phyloP scores from a whole-genome alignment of 2,329 filamentous ascomycete genomes.

The Botrytis sinoallii region DNA sequence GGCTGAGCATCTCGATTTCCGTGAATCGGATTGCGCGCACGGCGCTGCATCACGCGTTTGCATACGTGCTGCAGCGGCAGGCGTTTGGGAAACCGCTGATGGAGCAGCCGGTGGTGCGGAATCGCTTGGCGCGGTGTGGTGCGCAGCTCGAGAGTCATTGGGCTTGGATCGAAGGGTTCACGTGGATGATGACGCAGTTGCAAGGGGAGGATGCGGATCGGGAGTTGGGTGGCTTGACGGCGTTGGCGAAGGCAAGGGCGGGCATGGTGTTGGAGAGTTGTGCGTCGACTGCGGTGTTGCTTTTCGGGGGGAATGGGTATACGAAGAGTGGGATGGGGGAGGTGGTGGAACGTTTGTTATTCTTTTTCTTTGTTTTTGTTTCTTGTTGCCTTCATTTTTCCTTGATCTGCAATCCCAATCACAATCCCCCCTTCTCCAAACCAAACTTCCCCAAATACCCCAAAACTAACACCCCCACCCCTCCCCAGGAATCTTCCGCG shows the following conservation, averaged over 20 bases:
- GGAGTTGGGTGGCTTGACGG: conserved; percentile 68
- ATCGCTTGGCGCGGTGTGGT: not conserved
- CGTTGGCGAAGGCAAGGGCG: conserved; percentile 68
- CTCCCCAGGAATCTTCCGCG: conserved; percentile 54
- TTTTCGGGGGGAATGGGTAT: conserved; percentile 74
- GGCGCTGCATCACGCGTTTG: not conserved
- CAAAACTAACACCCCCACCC: not conserved
- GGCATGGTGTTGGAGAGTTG: conserved; percentile 71
- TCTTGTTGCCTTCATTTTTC: too few species aligned
- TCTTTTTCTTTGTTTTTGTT: not conserved
- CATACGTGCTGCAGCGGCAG: not conserved
- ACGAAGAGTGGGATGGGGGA: conserved; percentile 69
- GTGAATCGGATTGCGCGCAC: not conserved
- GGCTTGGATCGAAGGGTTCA: conserved; percentile 70
- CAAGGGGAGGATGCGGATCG: conserved; percentile 56
- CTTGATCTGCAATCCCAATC: too few species aligned
- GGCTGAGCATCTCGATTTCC: not conserved
- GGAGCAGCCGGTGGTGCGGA: not conserved
- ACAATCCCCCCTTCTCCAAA: too few species aligned
- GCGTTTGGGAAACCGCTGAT: not conserved
- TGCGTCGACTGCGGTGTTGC: conserved; percentile 63
- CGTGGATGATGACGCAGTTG: conserved; percentile 64
- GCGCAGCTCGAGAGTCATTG: conserved; percentile 64
- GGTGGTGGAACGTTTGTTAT: conserved; percentile 61
- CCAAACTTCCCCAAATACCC: too few species aligned